phyloP scores from a whole-genome alignment of 495 filamentous ascomycete genomes.

The Talaromyces trachyspermus region DNA sequence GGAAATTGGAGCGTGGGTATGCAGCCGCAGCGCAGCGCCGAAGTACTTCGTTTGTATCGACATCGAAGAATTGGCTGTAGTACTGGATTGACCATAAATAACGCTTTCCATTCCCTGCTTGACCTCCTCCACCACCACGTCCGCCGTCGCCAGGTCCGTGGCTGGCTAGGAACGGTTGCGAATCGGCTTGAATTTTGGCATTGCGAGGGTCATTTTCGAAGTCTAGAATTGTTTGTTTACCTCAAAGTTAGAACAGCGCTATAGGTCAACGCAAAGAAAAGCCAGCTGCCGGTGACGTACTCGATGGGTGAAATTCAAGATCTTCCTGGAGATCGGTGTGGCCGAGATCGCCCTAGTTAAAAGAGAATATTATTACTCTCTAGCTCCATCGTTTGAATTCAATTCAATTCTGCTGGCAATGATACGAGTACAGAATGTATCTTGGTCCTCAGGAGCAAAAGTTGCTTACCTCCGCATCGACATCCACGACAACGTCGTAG shows the following conservation, averaged over 20 bases:
- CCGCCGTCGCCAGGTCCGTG: slow-evolving; percentile 32
- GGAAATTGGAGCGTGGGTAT: slow-evolving; percentile 85
- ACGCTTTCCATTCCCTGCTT: slow-evolving; percentile 57
- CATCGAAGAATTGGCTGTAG: slow-evolving; percentile 97
- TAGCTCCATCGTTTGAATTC: background rate
- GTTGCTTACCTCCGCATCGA: slow-evolving; percentile 72
- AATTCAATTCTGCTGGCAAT: background rate
- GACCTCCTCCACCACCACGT: slow-evolving; percentile 26
- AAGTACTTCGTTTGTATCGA: slow-evolving; percentile 84
- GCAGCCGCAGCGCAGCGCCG: slow-evolving; percentile 75
- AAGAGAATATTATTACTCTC: background rate
- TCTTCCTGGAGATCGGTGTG: slow-evolving; percentile 97
- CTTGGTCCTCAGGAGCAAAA: background rate
- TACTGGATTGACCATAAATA: slow-evolving; percentile 88
- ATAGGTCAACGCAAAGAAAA: background rate
- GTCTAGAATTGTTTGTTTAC: slow-evolving; percentile 27
- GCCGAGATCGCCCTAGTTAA: slow-evolving; percentile 82
- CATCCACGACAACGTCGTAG: slow-evolving; percentile 96
- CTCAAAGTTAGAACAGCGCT: background rate
- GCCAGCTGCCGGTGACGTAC: no score
- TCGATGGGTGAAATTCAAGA: slow-evolving; percentile 96
- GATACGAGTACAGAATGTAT: no score
- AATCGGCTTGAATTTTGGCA: slow-evolving; percentile 50
- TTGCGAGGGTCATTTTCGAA: slow-evolving; percentile 47
- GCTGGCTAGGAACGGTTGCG: slow-evolving; percentile 57